These are phyloP conservation scores for Rhizopogon vinicolor DNA, from an alignment of 768 basidiomycete species.

Conservation along the genomic window DNA sequence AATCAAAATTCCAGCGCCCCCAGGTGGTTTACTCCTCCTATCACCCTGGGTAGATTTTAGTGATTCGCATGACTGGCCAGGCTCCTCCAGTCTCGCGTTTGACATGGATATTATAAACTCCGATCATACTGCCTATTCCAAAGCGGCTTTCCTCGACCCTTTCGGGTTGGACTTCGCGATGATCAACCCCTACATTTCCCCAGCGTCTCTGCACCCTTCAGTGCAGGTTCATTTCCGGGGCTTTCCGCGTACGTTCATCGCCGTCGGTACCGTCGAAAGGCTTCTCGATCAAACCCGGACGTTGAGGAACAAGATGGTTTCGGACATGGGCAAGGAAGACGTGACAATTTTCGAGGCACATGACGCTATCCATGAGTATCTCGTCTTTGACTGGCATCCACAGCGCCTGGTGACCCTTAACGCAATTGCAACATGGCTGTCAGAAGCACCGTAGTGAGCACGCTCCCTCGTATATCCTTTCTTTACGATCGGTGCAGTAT, in stretches of 20 bases:
- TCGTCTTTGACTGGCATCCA: conserved; percentile 46
- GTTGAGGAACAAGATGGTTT: conserved; percentile 43
- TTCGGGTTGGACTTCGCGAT: conserved; percentile 42
- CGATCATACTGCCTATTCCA: conserved; percentile 25
- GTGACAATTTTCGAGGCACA: conserved; percentile 45
- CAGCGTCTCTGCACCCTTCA: conserved; percentile 40
- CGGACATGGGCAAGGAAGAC: conserved; percentile 42
- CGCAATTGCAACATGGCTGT: conserved; percentile 45
- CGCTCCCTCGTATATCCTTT: no score
- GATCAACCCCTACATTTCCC: conserved; percentile 54
- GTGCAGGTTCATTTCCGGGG: conserved; percentile 40
- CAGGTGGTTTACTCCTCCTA: conserved; percentile 45
- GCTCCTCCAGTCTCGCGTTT: conserved; percentile 33
- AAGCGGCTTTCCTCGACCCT: conserved; percentile 41
- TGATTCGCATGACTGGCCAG: conserved; percentile 32
- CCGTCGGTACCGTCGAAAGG: conserved; percentile 52
- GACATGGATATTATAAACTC: conserved; percentile 24
- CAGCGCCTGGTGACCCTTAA: conserved; percentile 44
- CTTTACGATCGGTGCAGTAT: no score
- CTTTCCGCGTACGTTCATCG: conserved; percentile 60
- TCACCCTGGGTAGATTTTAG: conserved; percentile 54
- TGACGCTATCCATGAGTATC: conserved; percentile 52
- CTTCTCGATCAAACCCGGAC: conserved; percentile 48
- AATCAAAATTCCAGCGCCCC: conserved; percentile 21
- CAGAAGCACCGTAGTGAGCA: not conserved